Conservation (phyloP, 2,329 filamentous ascomycete species). For the Lasiodiplodia citricola region DNA sequence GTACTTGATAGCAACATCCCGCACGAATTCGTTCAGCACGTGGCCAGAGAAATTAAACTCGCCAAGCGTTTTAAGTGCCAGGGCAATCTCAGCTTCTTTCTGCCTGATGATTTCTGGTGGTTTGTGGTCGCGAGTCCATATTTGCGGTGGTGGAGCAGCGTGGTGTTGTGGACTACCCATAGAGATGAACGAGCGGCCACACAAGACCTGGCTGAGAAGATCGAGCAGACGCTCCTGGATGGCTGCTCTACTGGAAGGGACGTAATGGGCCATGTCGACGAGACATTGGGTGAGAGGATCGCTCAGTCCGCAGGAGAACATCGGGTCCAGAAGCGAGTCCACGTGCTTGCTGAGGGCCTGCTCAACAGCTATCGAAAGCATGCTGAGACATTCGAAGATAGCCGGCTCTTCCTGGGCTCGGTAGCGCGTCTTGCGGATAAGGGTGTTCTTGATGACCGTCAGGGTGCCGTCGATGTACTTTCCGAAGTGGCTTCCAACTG, state of each 20-base stretch:
- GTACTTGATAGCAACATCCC: slow-evolving; percentile 97
- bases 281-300: slow-evolving; percentile 93
- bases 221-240: slow-evolving; percentile 95
- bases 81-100: slow-evolving; percentile 83
- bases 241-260: slow-evolving; percentile 87
- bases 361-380: slow-evolving; percentile 91
- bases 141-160: slow-evolving; percentile 77
- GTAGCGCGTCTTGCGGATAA: slow-evolving; percentile 76
- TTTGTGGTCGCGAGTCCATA: slow-evolving; percentile 85
- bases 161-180: slow-evolving; percentile 84
- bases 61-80: slow-evolving; percentile 93
- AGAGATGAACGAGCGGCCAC: slow-evolving; percentile 88
- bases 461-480: slow-evolving; percentile 95
- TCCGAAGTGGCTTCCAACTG: slow-evolving; percentile 91
- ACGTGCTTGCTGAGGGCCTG: slow-evolving; percentile 99
- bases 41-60: slow-evolving; percentile 90
- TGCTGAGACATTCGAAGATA: slow-evolving; percentile 97
- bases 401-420: slow-evolving; percentile 66
- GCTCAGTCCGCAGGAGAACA: slow-evolving; percentile 94
- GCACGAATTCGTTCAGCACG: slow-evolving; percentile 96
- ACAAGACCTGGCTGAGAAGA: slow-evolving; percentile 92
- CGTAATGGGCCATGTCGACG: slow-evolving; percentile 98
- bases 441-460: slow-evolving; percentile 88
- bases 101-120: slow-evolving; percentile 81
- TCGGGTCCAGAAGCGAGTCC: slow-evolving; percentile 91